A percentile compares a stretch with the other conserved stretches of the same genome.
phyloP scores from a whole-genome alignment of 768 basidiomycete genomes.

The Podaxis sp. region DNA sequence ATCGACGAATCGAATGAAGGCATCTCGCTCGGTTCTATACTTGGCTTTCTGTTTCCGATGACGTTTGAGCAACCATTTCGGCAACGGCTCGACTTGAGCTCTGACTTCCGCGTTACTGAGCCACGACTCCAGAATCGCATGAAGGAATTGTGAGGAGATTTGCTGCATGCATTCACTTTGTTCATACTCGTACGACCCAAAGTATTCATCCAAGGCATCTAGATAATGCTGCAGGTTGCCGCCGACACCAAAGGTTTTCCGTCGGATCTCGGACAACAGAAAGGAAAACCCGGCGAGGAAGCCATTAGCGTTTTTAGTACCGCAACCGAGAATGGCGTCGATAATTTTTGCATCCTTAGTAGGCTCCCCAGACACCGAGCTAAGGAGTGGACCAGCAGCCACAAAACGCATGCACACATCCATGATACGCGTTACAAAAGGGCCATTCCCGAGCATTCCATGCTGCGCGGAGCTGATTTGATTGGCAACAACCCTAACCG shows the following conservation, averaged over 20 bases:
- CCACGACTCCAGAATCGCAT: constrained; percentile 64
- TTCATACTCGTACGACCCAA: constrained; percentile 50
- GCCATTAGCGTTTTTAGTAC: constrained; percentile 37
- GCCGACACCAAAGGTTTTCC: constrained; percentile 47
- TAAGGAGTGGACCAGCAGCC: constrained; percentile 58
- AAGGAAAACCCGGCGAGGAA: constrained; percentile 57
- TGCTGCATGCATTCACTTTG: constrained; percentile 49
- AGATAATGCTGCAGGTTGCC: constrained; percentile 52
- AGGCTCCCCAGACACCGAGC: constrained; percentile 51
- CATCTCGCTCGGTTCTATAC: constrained; percentile 68
- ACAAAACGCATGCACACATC: constrained; percentile 58
- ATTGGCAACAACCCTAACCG: constrained; percentile 38
- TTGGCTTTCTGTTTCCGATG: constrained; percentile 36
- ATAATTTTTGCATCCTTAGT: constrained; percentile 60
- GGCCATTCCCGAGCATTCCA: constrained; percentile 16
- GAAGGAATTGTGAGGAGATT: constrained; percentile 56
- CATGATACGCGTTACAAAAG: constrained; percentile 27
- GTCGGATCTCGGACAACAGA: constrained; percentile 51
- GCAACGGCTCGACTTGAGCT: constrained; percentile 32
- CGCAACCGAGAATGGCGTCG: constrained; percentile 45
- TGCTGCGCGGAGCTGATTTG: constrained; percentile 24
- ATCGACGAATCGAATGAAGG: constrained; percentile 61
- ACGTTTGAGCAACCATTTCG: constrained; percentile 47
- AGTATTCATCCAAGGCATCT: constrained; percentile 46
- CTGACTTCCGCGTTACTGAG: constrained; percentile 14